Evolutionary conservation across 2,329 filamentous ascomycete genomes (phyloP).

Genomic region (Trichoderma sp.): DNA sequence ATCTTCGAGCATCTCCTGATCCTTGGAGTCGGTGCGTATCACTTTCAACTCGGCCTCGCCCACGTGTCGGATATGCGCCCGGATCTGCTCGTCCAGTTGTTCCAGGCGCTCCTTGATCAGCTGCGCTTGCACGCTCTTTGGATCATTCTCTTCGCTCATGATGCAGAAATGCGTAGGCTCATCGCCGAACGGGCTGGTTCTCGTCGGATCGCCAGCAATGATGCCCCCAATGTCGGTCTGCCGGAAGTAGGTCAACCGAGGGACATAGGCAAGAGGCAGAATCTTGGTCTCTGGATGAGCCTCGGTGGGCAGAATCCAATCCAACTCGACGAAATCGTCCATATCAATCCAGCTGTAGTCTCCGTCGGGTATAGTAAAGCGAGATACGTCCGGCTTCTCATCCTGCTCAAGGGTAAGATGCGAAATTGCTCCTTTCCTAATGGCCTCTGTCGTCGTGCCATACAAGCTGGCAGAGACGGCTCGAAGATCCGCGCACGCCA

Average conservation of each 20-base stretch:
- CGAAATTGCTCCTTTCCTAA: constrained; percentile 62
- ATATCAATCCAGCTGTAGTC: constrained; percentile 98
- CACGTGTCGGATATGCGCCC: constrained; percentile 70
- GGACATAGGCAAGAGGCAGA: constrained; percentile 85
- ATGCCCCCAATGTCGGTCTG: constrained; percentile 89
- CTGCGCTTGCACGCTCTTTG: constrained; percentile 82
- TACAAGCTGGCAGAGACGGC: constrained; percentile 90
- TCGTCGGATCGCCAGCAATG: constrained; percentile 76
- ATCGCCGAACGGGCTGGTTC: constrained; percentile 87
- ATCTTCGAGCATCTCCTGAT: constrained; percentile 57
- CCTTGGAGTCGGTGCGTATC: constrained; percentile 54
- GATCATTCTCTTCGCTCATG: constrained; percentile 89
- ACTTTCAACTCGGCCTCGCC: constrained; percentile 74
- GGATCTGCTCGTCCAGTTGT: constrained; percentile 76
- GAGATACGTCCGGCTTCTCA: constrained; percentile 71
- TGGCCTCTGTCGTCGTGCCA: constrained; percentile 75
- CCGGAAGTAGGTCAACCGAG: constrained; percentile 95
- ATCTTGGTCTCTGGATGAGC: constrained; percentile 93
- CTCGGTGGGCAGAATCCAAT: constrained; percentile 91
- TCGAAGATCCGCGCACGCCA: constrained; percentile 87
- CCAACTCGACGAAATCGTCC: constrained; percentile 98
- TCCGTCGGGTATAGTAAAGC: constrained; percentile 93
- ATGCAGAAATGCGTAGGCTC: constrained; percentile 94
- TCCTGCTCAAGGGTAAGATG: constrained; percentile 57
- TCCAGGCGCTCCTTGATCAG: constrained; percentile 80